phyloP scores from a whole-genome alignment of 176 grass and related monocot species.

The Ananas comosus region DNA sequence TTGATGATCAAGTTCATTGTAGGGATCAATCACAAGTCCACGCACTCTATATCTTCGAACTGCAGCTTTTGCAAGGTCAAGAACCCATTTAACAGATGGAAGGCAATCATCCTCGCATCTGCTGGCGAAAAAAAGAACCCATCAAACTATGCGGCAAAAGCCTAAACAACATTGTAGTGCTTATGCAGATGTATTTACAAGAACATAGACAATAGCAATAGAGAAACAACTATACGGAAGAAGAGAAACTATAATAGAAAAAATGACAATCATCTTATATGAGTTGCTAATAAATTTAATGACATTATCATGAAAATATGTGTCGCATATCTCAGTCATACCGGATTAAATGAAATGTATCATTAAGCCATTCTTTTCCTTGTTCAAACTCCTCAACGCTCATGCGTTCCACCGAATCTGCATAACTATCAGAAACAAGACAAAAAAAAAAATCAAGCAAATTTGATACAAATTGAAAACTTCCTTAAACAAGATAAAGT shows the following conservation, averaged over 20 bases:
- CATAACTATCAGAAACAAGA: constrained; percentile 37
- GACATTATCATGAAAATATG: not conserved
- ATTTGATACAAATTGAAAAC: too few relatives aligned
- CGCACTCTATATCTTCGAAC: constrained; percentile 76
- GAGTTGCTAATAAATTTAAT: not conserved
- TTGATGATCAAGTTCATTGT: constrained; percentile 99
- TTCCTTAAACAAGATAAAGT: too few relatives aligned
- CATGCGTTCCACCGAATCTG: constrained; percentile 49
- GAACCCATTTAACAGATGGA: constrained; percentile 82
- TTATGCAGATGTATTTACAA: not conserved
- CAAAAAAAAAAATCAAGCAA: too few relatives aligned
- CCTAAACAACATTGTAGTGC: constrained; percentile 1
- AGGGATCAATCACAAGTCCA: constrained; percentile 96
- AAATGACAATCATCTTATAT: constrained; percentile 2
- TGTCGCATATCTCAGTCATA: constrained; percentile 21
- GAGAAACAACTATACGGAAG: not conserved
- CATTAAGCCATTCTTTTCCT: constrained; percentile 78
- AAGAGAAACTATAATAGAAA: not conserved
- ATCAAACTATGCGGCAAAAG: not conserved
- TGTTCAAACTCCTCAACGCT: constrained; percentile 47
- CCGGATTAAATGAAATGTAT: constrained; percentile 91
- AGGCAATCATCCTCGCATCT: constrained; percentile 88
- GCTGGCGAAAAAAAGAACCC: not conserved
- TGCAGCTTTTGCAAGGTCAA: constrained; percentile 73
- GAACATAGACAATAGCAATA: not conserved